Evolutionary conservation across 176 grass and related monocot genomes (phyloP), one percentile per base, ranked within the genome.

Genomic region (Bonia amplexicaulis): DNA sequence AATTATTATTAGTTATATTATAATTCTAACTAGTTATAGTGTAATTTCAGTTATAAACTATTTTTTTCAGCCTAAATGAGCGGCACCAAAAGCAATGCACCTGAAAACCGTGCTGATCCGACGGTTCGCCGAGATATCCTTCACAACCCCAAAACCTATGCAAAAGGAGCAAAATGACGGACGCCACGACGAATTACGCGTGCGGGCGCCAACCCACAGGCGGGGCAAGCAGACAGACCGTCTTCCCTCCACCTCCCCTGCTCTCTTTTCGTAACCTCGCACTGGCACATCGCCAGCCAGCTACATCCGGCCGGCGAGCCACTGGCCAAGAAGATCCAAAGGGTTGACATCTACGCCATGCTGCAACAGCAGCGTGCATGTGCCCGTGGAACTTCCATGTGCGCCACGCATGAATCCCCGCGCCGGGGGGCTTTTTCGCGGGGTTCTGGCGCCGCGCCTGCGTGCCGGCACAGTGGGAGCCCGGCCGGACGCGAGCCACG

Each of bases 201-300:
- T 10, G 44, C 19, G 20, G 19, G 69, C 69, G 22, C 76, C 76
- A 41, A 75, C 81, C 26, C 80, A 71, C 67, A 84, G 68, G 68
- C 67, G 22, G 35, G 45, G 23, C 46, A 35, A 4, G 20, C 78
- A 40, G 66, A 15, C 61, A 65, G 9, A 3, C 31, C 31, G 71
- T 44, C 7, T 53, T 68, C 54, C 16, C 27, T 16, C 10, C 13
- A 16, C 27, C 16, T 12, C 54, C 54, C 54, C 20, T 60, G 3
- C 19, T 58, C 73, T 19, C 65, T 20, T 53, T 65, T 48, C 66
- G 73, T 42, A 85, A 54, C 39, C 44, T 77, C 61, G 45, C 71
- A 51, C 12, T 2, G 60, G 12, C 25, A 2, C 26, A 7, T 31
- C 61, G 9, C 23, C 9, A 3, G 27, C 14, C 19, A 9, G 13